Conservation (phyloP, 306 rosid species). For the Gastrolobium bilobum region DNA sequence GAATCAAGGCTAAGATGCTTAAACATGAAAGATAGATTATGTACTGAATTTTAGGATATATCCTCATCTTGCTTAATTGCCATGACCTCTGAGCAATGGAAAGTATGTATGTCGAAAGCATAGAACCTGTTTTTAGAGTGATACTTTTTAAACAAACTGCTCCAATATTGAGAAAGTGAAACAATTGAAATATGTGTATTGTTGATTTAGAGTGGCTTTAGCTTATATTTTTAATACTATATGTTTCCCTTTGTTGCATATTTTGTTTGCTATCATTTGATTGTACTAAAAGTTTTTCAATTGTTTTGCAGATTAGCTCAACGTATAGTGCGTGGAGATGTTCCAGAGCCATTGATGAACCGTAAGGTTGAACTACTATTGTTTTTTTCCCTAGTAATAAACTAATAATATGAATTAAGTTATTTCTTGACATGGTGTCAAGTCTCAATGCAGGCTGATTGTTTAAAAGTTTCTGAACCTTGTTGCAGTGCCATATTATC, state of each 20-base stretch:
- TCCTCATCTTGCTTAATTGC: background rate
- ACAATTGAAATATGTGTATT: slow-evolving; percentile 13
- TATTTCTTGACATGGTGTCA: slow-evolving; percentile 12
- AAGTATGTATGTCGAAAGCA: background rate
- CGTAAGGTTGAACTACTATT: slow-evolving; percentile 68
- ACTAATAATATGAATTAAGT: slow-evolving; percentile 18
- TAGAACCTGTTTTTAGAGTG: slow-evolving; percentile 3
- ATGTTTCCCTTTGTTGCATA: slow-evolving; percentile 19
- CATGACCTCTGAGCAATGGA: slow-evolving; percentile 16
- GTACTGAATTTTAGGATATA: background rate
- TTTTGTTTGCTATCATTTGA: slow-evolving; percentile 10
- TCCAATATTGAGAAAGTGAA: slow-evolving; percentile 22
- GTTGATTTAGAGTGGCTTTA: slow-evolving; percentile 17
- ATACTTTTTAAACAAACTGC: slow-evolving; percentile 28
- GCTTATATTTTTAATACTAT: background rate
- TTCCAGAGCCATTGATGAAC: slow-evolving; percentile 93
- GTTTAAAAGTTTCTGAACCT: slow-evolving; percentile 15
- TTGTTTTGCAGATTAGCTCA: slow-evolving; percentile 87
- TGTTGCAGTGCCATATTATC: slow-evolving; percentile 2
- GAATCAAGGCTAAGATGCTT: slow-evolving; percentile 30
- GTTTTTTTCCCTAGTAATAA: slow-evolving; percentile 27
- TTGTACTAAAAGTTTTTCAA: slow-evolving; percentile 17
- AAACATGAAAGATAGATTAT: background rate
- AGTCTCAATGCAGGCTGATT: slow-evolving; percentile 33
- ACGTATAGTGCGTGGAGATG: slow-evolving; percentile 96